Evolutionary conservation across 2,329 filamentous ascomycete species (phyloP).

Genomic region (Drechslerella coelobrocha): DNA sequence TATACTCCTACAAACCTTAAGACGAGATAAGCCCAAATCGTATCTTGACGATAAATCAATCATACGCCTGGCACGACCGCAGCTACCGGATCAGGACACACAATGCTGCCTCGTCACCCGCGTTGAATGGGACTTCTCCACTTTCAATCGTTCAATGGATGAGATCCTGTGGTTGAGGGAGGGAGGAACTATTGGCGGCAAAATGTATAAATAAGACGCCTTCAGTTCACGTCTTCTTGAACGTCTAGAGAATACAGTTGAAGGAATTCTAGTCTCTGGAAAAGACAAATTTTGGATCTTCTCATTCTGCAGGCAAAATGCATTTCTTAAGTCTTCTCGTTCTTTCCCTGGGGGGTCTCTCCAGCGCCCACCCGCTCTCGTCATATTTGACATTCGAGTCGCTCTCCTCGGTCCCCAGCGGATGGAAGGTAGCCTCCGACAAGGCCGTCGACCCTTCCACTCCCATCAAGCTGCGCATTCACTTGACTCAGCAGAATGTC

Average conservation of each 20-base stretch:
- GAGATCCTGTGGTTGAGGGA: neutral
- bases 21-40: neutral
- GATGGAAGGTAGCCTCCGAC: constrained; percentile 20
- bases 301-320: constrained; percentile 20
- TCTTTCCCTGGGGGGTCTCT: constrained; percentile 10
- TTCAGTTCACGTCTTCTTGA: constrained; percentile 1
- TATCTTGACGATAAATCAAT: constrained; percentile 6
- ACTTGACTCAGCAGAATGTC: constrained; percentile 54
- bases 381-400: constrained; percentile 30
- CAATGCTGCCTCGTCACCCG: neutral
- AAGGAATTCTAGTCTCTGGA: neutral
- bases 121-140: neutral
- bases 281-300: neutral
- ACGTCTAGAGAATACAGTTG: neutral
- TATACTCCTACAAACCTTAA: neutral
- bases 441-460: constrained; percentile 57
- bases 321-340: constrained; percentile 29
- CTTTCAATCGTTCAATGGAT: neutral
- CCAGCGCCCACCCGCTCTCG: constrained; percentile 31
- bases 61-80: neutral
- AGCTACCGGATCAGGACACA: constrained; percentile 21
- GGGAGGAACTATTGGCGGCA: neutral
- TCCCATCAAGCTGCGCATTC: constrained; percentile 58
- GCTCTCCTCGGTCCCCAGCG: constrained; percentile 16
- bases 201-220: constrained; percentile 26